These are phyloP conservation scores for Tylopilus felleus DNA, from an alignment of 768 basidiomycete species.

Conservation along the genomic window DNA sequence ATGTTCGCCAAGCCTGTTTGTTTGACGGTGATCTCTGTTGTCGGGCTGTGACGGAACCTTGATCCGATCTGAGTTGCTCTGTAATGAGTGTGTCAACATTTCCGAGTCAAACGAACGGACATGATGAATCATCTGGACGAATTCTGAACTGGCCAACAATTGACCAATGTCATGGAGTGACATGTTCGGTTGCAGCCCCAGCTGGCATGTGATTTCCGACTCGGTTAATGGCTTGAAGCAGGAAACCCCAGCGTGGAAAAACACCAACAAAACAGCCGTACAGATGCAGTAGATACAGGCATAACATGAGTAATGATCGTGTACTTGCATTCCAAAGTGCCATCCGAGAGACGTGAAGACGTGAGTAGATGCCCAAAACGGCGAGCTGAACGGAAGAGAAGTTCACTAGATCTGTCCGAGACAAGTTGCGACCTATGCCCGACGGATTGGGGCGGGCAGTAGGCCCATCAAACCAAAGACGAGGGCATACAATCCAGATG, in stretches of 20 bases:
- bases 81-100: background rate
- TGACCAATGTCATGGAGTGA: background rate
- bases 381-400: background rate
- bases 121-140: background rate
- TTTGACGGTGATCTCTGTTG: background rate
- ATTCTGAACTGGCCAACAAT: background rate
- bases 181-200: background rate
- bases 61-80: no score
- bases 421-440: conserved; percentile 38
- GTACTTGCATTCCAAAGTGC: conserved; percentile 11
- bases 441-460: conserved; percentile 60
- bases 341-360: background rate
- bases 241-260: background rate
- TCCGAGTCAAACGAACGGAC: background rate
- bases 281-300: conserved; percentile 17
- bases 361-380: background rate
- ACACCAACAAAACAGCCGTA: conserved; percentile 7
- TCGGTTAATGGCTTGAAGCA: no score
- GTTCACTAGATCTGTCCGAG: background rate
- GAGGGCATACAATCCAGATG: conserved; percentile 65
- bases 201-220: background rate
- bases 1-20: background rate
- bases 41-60: background rate
- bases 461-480: conserved; percentile 74
- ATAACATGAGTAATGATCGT: conserved; percentile 1